Evolutionary conservation across 2,329 filamentous ascomycete species (phyloP).

Genomic region (Ascocoryne sarcoides): DNA sequence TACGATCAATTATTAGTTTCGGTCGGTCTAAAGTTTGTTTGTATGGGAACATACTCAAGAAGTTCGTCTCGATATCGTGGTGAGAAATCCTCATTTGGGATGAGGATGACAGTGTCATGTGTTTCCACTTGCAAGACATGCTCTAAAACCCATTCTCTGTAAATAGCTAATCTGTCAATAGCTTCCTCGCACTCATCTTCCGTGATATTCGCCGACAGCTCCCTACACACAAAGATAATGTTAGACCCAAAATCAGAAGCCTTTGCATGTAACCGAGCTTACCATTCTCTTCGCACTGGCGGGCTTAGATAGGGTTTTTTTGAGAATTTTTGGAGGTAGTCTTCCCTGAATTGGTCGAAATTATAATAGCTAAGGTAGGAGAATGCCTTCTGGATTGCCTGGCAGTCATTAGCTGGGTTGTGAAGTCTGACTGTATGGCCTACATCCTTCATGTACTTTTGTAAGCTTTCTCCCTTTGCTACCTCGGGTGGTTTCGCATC

Average conservation of each 20-base stretch:
- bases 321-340: neutral
- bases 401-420: too few species aligned
- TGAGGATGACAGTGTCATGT: slow-evolving; percentile 1
- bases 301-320: neutral
- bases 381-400: too few species aligned
- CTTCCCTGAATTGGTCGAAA: neutral
- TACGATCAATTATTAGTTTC: too few species aligned
- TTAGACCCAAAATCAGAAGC: too few species aligned
- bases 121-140: neutral
- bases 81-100: neutral
- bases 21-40: neutral
- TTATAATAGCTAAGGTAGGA: neutral
- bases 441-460: neutral
- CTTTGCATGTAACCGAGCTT: neutral
- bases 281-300: neutral
- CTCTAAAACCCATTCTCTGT: neutral
- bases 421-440: too few species aligned
- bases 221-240: neutral
- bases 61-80: slow-evolving; percentile 1
- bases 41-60: neutral
- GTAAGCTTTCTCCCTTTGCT: neutral
- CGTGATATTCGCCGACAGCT: neutral
- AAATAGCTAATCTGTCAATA: neutral
- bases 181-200: neutral
- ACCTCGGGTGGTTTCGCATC: neutral